Evolutionary conservation across 768 basidiomycete genomes (phyloP).

Genomic region (Leccinum disarticulatum): DNA sequence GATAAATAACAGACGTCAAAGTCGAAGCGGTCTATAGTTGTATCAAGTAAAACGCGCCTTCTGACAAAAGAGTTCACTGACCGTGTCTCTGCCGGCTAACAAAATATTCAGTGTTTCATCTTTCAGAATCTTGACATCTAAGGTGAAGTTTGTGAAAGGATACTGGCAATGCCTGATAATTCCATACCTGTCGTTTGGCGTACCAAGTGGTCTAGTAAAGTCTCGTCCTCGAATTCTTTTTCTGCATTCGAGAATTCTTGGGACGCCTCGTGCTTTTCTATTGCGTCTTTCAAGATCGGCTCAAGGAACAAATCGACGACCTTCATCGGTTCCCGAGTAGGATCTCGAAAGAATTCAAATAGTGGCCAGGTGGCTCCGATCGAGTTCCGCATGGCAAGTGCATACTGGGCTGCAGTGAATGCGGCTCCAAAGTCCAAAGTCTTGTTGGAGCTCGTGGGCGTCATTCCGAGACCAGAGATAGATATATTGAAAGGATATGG

Average conservation of each 20-base stretch:
- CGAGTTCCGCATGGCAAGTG: conserved; percentile 27
- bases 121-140: conserved; percentile 36
- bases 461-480: conserved; percentile 5
- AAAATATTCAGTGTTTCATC: conserved; percentile 46
- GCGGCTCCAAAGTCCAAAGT: conserved; percentile 33
- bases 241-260: conserved; percentile 2
- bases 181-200: conserved; percentile 38
- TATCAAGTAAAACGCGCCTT: not conserved
- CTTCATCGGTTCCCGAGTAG: conserved; percentile 34
- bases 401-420: conserved; percentile 36
- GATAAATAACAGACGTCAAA: conserved; percentile 45
- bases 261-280: conserved; percentile 24
- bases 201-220: conserved; percentile 42
- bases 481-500: conserved; percentile 37
- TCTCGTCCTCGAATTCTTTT: conserved; percentile 32
- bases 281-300: conserved; percentile 39
- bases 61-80: conserved; percentile 14
- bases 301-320: conserved; percentile 40
- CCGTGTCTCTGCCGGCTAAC: conserved; percentile 46
- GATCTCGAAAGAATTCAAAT: conserved; percentile 37
- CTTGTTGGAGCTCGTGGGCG: conserved; percentile 11
- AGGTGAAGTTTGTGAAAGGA: not conserved
- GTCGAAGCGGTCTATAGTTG: conserved; percentile 41
- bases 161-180: not conserved
- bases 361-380: conserved; percentile 42